Base-by-base conservation (phyloP, 352 stramenopile genomes). In the Pythium rhizo-oryzae region DNA sequence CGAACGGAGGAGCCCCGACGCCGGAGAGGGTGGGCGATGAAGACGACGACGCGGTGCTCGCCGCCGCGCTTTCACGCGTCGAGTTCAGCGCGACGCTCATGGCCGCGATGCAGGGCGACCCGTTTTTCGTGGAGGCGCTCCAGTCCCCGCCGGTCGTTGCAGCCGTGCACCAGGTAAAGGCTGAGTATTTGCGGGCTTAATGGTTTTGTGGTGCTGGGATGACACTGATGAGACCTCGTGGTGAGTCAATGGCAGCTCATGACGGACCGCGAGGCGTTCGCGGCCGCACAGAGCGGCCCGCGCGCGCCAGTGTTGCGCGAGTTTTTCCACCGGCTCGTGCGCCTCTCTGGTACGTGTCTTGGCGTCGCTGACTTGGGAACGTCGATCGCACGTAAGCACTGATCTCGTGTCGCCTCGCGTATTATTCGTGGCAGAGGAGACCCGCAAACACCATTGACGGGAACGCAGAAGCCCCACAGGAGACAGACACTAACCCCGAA, bases 261-360 rank as follows among this genome's bases (percentile, higher is more conserved):
- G 65, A 76, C 73, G 18, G 83, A 81, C 52, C 81, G 79, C 13
- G 68, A 78, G 18, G 75, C 76, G 23, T 79, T 91, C 52, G 72
- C 72, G 15, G 72, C 65, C 4, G 68, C 75, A 4, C 57, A 69
- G 8, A 68, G 67, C 43, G 46, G 33, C 9, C 65, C 85, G 28
- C 69, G 74, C 49, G 75, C 75, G 13, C 44, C 52, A 9, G 67
- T 71, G n/a, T 67, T 88, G 15, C 70, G 72, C 16, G 79, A 89
- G 25, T 90, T 90, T 67, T 87, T 90, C 41, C 64, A 83, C 28
- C 82, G 85, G 41, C 80, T 92, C 58, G 86, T 92, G 51, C 79
- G 74, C 9, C 70, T 92, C 5, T 89, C 83, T 18, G 75, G 80
- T 89, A 50, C 24, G 55, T 59, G 55, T 59, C 77, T 76, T 24